Base-by-base conservation (phyloP, 805 yeast genomes). In the Pichia pseudocactophila region DNA sequence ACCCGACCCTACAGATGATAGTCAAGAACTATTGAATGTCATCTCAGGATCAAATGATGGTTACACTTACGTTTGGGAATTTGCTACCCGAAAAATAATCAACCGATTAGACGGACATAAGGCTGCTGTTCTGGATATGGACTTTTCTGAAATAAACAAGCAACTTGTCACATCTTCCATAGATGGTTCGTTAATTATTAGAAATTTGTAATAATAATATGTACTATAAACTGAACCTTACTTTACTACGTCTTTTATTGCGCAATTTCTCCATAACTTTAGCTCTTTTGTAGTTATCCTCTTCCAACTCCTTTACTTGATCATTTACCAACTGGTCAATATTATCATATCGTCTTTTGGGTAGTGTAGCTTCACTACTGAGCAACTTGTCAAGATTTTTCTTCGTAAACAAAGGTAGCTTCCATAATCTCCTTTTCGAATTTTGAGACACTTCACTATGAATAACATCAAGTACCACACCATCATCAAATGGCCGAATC, bases 11-110 rank as follows among this genome's bases (percentile, higher is more conserved):
- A 52, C 65, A 52, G 30, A 32, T n/a, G 67, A 62, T 40, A 54
- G 69, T 51, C 44, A 45, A 10, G 54, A 52, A 25, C 9, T 41
- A 10, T 35, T 41, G 13, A 46, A 65, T 51, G 54, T 75, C 8
- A 49, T 62, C 3, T 74, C 85, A 15, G 92, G 90, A 0, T 73
- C 85, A 1, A 76, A 73, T 25, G 87, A 82, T 55, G 64, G 70
- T 1, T 67, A 75, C 6, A 69, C 73, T 1, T 73, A 76, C 5
- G 49, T 70, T 3, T 84, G 89, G 90, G 79, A 79, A 46, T 63
- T 72, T 13, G 66, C 66, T 4, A 64, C 80, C 0, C 62, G 76
- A 40, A 66, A 66, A 37, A 50, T 79, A 20, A 45, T 67, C 6
- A 61, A 66, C 37, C 77, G 79, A 50, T 57, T 70, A 9, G 63